These are phyloP conservation scores for Ustilago bromivora DNA, from an alignment of 1,284 basidiomycete species.

Conservation along the genomic window DNA sequence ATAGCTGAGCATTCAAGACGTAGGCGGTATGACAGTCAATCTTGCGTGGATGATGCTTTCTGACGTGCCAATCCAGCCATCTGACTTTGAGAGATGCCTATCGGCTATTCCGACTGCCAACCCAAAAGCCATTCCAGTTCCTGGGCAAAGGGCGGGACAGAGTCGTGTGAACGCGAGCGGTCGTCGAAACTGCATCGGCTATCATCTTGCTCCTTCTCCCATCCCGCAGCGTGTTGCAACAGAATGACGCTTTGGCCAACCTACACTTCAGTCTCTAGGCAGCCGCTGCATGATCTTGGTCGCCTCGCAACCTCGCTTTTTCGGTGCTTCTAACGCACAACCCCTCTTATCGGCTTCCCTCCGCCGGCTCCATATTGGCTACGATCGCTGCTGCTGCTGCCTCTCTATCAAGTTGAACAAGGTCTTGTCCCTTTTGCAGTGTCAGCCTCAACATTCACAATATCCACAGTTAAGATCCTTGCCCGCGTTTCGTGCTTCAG, in stretches of 20 bases:
- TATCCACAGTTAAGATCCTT: not conserved
- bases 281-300: not conserved
- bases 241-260: not conserved
- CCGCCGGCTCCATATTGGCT: not conserved
- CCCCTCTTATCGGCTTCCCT: not conserved
- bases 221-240: not conserved
- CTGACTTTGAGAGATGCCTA: not conserved
- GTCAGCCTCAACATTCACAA: not conserved
- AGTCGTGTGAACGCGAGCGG: not conserved
- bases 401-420: not conserved
- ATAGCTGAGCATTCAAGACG: no score
- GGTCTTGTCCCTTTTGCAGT: no score
- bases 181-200: not conserved
- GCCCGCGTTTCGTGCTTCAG: not conserved
- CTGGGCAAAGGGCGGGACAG: not conserved
- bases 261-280: not conserved
- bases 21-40: no score
- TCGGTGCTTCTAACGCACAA: not conserved
- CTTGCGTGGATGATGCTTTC: not conserved
- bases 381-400: not conserved
- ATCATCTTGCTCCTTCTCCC: no score
- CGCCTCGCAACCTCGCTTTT: not conserved
- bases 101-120: not conserved
- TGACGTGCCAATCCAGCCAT: not conserved
- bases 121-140: not conserved